Percentiles rank a stretch among this genome's conserved stretches.
These are phyloP conservation scores for Canariomyces notabilis DNA, from an alignment of 2,329 filamentous ascomycete genomes.

Conservation along the genomic window DNA sequence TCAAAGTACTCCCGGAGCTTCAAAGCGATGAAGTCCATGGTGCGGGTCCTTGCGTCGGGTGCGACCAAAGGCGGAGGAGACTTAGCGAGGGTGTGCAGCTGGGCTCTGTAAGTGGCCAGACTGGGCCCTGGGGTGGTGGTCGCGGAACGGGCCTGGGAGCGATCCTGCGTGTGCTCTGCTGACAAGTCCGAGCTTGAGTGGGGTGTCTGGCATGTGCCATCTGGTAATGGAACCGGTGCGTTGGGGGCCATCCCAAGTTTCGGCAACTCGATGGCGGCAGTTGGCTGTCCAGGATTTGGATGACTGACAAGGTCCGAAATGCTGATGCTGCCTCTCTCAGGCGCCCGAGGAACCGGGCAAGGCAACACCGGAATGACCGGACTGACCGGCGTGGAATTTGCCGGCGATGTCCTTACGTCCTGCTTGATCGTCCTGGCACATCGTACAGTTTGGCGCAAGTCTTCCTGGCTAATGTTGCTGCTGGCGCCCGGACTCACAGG, in stretches of 20 bases:
- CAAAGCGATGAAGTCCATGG: conserved; percentile 20
- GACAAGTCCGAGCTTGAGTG: conserved; percentile 12
- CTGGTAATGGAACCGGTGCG: conserved; percentile 12
- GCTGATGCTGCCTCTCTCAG: conserved; percentile 17
- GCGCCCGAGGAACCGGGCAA: not conserved
- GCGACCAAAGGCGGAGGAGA: conserved; percentile 17
- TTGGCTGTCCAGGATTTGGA: not conserved
- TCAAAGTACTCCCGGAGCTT: conserved; percentile 24
- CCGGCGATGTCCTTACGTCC: conserved; percentile 8
- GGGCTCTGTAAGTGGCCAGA: conserved; percentile 17
- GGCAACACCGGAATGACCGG: not conserved
- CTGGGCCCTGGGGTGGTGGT: conserved; percentile 12
- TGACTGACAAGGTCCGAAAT: conserved; percentile 22
- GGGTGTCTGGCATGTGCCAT: conserved; percentile 9
- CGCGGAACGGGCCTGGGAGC: conserved; percentile 4
- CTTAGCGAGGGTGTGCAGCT: conserved; percentile 18
- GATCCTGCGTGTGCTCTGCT: conserved; percentile 9
- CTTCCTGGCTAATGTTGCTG: conserved; percentile 18
- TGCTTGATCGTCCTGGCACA: conserved; percentile 18
- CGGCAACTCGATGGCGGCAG: not conserved
- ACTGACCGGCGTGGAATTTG: not conserved
- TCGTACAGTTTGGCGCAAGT: conserved; percentile 19
- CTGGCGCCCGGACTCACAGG: not conserved
- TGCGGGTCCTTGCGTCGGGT: conserved; percentile 17
- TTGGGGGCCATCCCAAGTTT: not conserved